A percentile compares a stretch with the other conserved stretches of the same genome.
Conservation (phyloP, 257 asterid species). For the Capsicum rhomboideum region DNA sequence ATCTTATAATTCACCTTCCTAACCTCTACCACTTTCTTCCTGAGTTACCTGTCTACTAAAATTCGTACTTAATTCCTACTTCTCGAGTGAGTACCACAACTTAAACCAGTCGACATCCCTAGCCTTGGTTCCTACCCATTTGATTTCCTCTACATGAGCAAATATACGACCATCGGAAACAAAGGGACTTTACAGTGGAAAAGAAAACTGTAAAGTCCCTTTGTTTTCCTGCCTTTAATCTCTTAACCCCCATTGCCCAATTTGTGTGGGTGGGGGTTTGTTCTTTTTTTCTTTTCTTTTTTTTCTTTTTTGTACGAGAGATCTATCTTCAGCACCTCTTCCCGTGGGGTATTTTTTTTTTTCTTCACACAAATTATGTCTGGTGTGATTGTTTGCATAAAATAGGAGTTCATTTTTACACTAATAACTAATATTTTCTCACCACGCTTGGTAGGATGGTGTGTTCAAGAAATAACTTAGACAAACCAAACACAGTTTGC, state of each 20-base stretch:
- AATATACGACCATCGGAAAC: background rate
- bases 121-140: too few relatives aligned
- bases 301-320: background rate
- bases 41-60: too few relatives aligned
- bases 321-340: background rate
- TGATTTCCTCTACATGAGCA: too few relatives aligned
- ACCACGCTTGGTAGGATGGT: background rate
- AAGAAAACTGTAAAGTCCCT: too few relatives aligned
- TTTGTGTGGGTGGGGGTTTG: background rate
- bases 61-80: too few relatives aligned
- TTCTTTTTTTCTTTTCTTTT: background rate
- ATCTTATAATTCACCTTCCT: too few relatives aligned
- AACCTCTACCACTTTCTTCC: too few relatives aligned
- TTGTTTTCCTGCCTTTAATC: background rate
- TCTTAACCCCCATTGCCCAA: background rate
- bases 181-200: background rate
- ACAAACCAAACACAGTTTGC: background rate
- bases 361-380: background rate
- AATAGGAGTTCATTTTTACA: background rate
- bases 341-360: background rate
- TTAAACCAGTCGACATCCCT: too few relatives aligned
- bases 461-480: background rate
- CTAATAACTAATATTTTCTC: background rate
- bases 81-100: too few relatives aligned
- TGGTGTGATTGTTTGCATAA: background rate